Conservation (phyloP, 2,329 filamentous ascomycete genomes). For the Tolypocladium tropicale region DNA sequence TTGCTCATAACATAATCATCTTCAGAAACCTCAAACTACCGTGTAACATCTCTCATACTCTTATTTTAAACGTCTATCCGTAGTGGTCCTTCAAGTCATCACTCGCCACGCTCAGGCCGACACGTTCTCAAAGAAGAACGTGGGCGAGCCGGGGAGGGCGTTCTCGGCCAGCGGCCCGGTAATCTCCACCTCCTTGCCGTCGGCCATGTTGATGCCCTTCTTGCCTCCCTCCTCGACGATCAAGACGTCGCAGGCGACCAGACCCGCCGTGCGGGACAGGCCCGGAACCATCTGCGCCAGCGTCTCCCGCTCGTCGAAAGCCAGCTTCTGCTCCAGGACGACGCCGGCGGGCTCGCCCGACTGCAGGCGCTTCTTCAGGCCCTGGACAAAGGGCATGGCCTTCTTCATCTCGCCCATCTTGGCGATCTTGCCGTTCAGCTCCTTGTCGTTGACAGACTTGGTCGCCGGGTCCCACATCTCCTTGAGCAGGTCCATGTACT, state of each 20-base stretch:
- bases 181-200: slow-evolving; percentile 45
- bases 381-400: slow-evolving; percentile 93
- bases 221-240: slow-evolving; percentile 61
- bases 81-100: background rate
- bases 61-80: background rate
- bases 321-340: slow-evolving; percentile 75
- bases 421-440: slow-evolving; percentile 63
- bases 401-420: slow-evolving; percentile 92
- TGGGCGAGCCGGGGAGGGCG: slow-evolving; percentile 73
- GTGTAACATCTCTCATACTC: background rate
- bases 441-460: slow-evolving; percentile 67
- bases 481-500: slow-evolving; percentile 73
- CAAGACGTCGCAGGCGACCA: slow-evolving; percentile 62
- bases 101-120: slow-evolving; percentile 7
- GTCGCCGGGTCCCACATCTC: slow-evolving; percentile 54
- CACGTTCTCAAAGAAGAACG: slow-evolving; percentile 79
- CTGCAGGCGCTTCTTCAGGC: slow-evolving; percentile 72
- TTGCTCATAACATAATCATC: background rate
- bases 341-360: slow-evolving; percentile 53
- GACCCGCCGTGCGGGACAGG: slow-evolving; percentile 64
- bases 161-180: slow-evolving; percentile 51
- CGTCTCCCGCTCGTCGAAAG: slow-evolving; percentile 74
- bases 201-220: slow-evolving; percentile 45
- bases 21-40: background rate
- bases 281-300: slow-evolving; percentile 69